Evolutionary conservation across 176 grass and related monocot genomes (phyloP), one percentile per base, ranked within the genome.

Genomic region (Alloteropsis semialata): DNA sequence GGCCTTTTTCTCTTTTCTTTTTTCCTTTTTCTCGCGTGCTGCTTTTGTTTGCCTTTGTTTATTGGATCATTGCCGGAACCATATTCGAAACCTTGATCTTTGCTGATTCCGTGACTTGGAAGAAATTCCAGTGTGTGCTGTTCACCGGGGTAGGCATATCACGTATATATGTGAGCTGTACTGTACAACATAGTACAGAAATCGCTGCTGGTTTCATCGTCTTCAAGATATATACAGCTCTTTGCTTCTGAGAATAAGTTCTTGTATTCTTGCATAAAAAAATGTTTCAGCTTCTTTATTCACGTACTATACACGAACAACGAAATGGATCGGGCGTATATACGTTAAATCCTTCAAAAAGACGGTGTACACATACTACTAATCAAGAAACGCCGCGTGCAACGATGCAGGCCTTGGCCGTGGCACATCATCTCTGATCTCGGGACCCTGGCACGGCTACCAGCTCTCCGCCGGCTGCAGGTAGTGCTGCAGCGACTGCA

Each of bases 401-500:
- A 25, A 10, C 22, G 38, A n/a, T 51, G 70, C 51, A 4, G 41
- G 44, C 13, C 28, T 8, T 28, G 9, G 3, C 6, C 6, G 65
- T 72, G 10, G 11, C 77, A 22, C 42, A 46, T 6, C 10, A 11
- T n/a, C n/a, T n/a, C n/a, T n/a, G n/a, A n/a, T n/a, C n/a, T n/a
- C n/a, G n/a, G n/a, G n/a, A n/a, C n/a, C 50, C 19, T 24, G 27
- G 19, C 69, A 32, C n/a, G 9, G 27, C 88, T 82, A 89, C 89
- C 89, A 89, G 83, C 82, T 86, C 78, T 83, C 82, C 68, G 71
- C 87, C 8, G 88, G 84, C 39, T 82, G 78, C 67, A 94, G 65
- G 61, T 93, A 95, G 9, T 90, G 87, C 69, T 75, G 69, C 87
- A 98, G 62, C 75, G 90, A 82, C 46, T 88, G 81, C 30, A 88